Conservation (phyloP, 345 rosid genomes). For the Nephelium lappaceum region DNA sequence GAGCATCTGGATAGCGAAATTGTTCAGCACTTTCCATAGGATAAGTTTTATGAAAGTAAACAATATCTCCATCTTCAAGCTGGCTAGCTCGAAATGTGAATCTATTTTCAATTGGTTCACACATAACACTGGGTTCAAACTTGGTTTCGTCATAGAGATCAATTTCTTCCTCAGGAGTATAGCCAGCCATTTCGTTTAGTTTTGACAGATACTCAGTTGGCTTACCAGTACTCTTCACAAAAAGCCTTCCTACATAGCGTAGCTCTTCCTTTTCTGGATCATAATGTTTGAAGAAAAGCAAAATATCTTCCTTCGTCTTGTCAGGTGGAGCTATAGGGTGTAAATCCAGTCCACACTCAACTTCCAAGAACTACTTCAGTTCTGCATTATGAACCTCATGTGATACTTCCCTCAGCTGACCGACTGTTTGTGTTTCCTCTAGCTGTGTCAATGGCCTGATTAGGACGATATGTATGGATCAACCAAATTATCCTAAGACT, state of each 20-base stretch:
- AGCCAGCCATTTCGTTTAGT: conserved; percentile 75
- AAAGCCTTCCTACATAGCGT: conserved; percentile 64
- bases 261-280: conserved; percentile 67
- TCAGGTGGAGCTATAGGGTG: conserved; percentile 55
- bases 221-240: conserved; percentile 61
- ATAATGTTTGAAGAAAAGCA: conserved; percentile 74
- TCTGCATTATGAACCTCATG: conserved; percentile 64
- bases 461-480: too few species aligned
- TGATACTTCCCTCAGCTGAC: conserved; percentile 64
- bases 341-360: conserved; percentile 66
- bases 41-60: conserved; percentile 66
- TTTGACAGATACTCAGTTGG: conserved; percentile 59
- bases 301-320: conserved; percentile 67
- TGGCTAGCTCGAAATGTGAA: conserved; percentile 57
- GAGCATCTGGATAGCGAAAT: conserved; percentile 62
- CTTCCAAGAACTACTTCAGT: conserved; percentile 68
- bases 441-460: too few species aligned
- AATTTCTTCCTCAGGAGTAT: conserved; percentile 64
- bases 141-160: conserved; percentile 80
- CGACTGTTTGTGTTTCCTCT: too few species aligned
- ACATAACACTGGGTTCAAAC: conserved; percentile 68
- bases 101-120: conserved; percentile 63
- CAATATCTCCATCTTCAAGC: conserved; percentile 82
- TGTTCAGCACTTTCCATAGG: conserved; percentile 44
- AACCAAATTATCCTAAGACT: too few species aligned